A percentile compares a stretch with the other conserved stretches of the same genome.
These are phyloP conservation scores for Heterobasidion annosum DNA, from an alignment of 1,284 basidiomycete species.

Conservation along the genomic window DNA sequence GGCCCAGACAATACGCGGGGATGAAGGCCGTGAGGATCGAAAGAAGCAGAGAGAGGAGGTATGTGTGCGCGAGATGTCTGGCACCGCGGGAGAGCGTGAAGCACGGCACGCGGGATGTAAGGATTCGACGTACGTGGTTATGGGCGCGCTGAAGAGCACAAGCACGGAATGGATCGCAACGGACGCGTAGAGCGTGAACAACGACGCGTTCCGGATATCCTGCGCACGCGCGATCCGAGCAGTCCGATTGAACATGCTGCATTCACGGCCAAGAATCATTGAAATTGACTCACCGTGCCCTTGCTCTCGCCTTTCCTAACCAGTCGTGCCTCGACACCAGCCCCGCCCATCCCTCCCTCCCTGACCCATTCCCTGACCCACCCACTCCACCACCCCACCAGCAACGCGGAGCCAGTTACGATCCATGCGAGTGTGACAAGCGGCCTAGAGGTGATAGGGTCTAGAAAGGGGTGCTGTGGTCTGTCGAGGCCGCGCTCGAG, in stretches of 20 bases:
- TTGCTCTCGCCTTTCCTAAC: background rate
- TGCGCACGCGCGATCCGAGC: background rate
- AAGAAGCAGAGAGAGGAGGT: conserved; percentile 59
- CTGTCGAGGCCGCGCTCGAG: conserved; percentile 9
- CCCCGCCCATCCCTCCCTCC: conserved; percentile 8
- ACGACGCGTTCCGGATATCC: conserved; percentile 31
- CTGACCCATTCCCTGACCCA: conserved; percentile 10
- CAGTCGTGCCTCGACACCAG: conserved; percentile 4
- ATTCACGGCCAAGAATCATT: background rate
- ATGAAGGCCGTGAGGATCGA: conserved; percentile 62
- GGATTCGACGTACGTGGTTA: conserved; percentile 37
- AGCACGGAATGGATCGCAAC: conserved; percentile 38
- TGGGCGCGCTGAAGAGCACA: conserved; percentile 71
- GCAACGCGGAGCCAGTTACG: conserved; percentile 5
- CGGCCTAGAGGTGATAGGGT: conserved; percentile 9
- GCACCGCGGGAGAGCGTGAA: background rate
- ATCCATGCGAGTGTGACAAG: conserved; percentile 10
- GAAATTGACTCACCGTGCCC: background rate
- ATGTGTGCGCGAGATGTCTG: conserved; percentile 51
- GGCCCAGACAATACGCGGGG: conserved; percentile 63
- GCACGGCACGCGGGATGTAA: conserved; percentile 7
- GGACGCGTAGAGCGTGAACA: conserved; percentile 44
- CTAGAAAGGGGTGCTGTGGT: conserved; percentile 10
- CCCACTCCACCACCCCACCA: conserved; percentile 12
- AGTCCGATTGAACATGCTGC: background rate